Conservation (phyloP, 2,329 filamentous ascomycete species). For the Cephalotrichum gorgonifer region DNA sequence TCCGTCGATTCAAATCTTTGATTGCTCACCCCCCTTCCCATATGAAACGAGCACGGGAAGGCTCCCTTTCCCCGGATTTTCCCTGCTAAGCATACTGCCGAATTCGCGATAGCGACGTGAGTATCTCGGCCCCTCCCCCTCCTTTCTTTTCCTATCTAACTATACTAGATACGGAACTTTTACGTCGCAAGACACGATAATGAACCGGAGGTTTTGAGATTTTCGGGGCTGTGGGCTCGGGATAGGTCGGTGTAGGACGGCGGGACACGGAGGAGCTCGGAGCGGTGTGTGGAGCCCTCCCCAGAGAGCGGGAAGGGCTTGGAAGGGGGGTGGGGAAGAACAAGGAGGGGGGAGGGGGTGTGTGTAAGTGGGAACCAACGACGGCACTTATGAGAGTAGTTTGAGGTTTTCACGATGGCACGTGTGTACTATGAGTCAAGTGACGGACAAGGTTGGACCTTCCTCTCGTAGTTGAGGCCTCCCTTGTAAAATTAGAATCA, state of each 20-base stretch:
- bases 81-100: background rate
- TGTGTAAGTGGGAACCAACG: too few species aligned
- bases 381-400: too few species aligned
- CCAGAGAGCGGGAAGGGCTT: background rate
- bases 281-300: too few species aligned
- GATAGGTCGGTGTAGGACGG: slow-evolving; percentile 1
- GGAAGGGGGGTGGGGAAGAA: background rate
- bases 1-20: background rate
- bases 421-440: too few species aligned
- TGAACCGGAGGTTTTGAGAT: background rate
- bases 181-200: background rate
- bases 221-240: background rate
- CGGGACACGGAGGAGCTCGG: slow-evolving; percentile 3
- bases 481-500: too few species aligned
- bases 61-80: background rate
- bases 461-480: too few species aligned
- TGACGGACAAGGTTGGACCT: too few species aligned
- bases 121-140: background rate
- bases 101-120: too few species aligned
- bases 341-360: too few species aligned
- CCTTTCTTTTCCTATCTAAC: background rate
- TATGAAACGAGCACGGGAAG: background rate
- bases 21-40: background rate
- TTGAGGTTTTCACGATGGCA: too few species aligned
- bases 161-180: background rate